Conservation (phyloP, 192 early-diverging fungal genomes). For the Spizellomyces punctatus region DNA sequence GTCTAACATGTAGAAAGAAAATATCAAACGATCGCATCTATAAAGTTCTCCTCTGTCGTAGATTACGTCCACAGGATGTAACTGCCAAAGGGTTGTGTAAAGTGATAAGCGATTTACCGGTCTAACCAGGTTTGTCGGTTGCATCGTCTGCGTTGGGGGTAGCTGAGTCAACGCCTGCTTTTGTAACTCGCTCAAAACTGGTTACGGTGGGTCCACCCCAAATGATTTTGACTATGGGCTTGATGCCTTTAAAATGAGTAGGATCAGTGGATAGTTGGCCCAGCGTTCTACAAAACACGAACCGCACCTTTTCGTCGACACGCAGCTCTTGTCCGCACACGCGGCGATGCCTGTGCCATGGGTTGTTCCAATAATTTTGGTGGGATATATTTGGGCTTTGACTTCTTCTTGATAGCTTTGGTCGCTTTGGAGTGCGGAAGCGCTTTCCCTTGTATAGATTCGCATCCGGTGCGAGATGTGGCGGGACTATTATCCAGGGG, state of each 20-base stretch:
- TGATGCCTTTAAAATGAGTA: background rate
- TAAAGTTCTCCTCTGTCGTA: background rate
- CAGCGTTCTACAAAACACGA: background rate
- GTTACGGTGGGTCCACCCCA: background rate
- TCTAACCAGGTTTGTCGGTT: too few species aligned
- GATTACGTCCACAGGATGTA: background rate
- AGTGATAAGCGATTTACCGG: too few species aligned
- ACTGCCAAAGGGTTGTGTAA: background rate
- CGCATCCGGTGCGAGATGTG: background rate
- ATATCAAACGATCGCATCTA: background rate
- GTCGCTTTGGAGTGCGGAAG: background rate
- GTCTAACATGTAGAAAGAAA: background rate
- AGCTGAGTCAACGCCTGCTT: background rate
- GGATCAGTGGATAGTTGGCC: background rate
- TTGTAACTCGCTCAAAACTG: background rate
- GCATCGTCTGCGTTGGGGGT: too few species aligned
- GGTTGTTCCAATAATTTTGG: background rate
- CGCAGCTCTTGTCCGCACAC: background rate
- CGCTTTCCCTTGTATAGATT: background rate
- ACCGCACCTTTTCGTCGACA: background rate
- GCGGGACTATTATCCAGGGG: background rate
- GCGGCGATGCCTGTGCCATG: background rate
- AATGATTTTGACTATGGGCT: constrained; percentile 1
- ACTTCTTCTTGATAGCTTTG: background rate
- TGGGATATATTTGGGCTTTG: background rate